These are phyloP conservation scores for Candida parachauliodes DNA, from an alignment of 805 yeast genomes.

Conservation along the genomic window DNA sequence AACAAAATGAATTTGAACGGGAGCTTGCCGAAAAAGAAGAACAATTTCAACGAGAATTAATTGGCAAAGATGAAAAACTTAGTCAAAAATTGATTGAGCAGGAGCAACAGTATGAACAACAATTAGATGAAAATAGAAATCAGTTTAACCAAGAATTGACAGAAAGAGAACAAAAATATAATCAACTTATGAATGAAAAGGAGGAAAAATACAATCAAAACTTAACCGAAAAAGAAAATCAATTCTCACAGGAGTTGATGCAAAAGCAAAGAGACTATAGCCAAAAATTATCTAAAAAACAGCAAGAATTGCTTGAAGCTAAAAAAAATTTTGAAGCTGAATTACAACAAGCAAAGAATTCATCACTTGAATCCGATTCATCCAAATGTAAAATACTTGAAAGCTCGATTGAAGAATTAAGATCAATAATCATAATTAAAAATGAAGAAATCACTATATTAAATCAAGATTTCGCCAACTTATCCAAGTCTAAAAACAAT, in stretches of 20 bases:
- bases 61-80: not conserved
- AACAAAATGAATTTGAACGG: not conserved
- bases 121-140: too few relatives aligned
- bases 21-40: not conserved
- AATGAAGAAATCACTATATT: slow-evolving; percentile 1
- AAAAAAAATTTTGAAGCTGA: not conserved
- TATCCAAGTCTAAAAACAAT: slow-evolving; percentile 1
- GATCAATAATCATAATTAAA: not conserved
- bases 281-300: not conserved
- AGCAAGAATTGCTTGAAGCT: not conserved
- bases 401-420: not conserved
- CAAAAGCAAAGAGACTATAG: not conserved
- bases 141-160: too few relatives aligned
- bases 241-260: not conserved
- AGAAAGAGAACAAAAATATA: too few relatives aligned
- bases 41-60: not conserved
- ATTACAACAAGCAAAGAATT: not conserved
- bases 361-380: too few relatives aligned
- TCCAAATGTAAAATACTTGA: not conserved
- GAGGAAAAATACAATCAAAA: not conserved
- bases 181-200: too few relatives aligned
- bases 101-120: not conserved
- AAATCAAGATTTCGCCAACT: slow-evolving; percentile 2
- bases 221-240: not conserved
- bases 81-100: not conserved